Evolutionary conservation across 306 rosid species (phyloP), one percentile per base, ranked within the genome.

Genomic region (Psophocarpus tetragonolobus): DNA sequence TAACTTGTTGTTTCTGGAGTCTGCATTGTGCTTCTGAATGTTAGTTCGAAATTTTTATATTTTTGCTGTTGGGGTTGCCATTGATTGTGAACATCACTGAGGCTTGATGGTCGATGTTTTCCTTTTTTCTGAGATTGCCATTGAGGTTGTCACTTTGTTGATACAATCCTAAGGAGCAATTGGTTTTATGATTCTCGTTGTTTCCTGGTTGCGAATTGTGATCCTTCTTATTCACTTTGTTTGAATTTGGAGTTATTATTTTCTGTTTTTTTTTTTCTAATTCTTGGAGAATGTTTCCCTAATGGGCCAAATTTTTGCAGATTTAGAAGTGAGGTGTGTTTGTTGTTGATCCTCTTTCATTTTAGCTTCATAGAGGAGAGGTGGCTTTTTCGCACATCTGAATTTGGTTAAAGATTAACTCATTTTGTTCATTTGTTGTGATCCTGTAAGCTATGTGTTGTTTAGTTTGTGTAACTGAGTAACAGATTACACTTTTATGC

Each of bases 141-240:
- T 48, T 27, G 35, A 35, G 68, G 47, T 51, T 35, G 68, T 21
- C 29, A 71, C 11, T 81, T 27, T 63, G 72, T 81, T 76, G 48
- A 51, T 50, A 69, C 20, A 9, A 63, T 41, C 29, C 61, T 53
- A 3, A 33, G 23, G 27, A 61, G 42, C 11, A 36, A 36, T 7
- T 38, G 44, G 2, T 13, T 7, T 36, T 36, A 36, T 36, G 42
- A 10, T 36, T 36, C 42, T 36, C 8, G 42, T 36, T 10, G 42
- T 36, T 36, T 36, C 2, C 2, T 29, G 74, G 47, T 35, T 74
- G 1, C n/a, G 58, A 41, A 48, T 4, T 26, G 30, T 67, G 56
- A 10, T 83, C 75, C 57, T 77, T 35, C 51, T 82, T 42, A 11
- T 44, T 83, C 67, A 26, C 30, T 21, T 35, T n/a, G n/a, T 30